Conservation (phyloP, 163 green algal genomes). For the Chlorella variabilis region DNA sequence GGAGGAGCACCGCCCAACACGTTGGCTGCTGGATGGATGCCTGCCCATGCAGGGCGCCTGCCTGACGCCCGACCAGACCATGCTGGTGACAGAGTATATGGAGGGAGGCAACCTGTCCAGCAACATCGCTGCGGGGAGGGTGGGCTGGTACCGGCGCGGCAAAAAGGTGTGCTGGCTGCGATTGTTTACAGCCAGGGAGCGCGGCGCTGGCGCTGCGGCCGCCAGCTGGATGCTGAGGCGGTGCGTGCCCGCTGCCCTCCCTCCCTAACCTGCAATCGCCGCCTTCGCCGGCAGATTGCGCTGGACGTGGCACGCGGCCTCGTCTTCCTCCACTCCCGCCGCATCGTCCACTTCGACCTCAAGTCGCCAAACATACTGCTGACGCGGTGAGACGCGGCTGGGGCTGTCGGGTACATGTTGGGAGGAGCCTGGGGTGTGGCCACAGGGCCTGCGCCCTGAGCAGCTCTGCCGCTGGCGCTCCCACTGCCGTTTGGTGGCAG, state of each 20-base stretch:
- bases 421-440: too few species aligned
- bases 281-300: constrained; percentile 27
- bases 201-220: too few species aligned
- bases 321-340: constrained; percentile 57
- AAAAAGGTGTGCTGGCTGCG: constrained; percentile 32
- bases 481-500: too few species aligned
- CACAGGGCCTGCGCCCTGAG: too few species aligned
- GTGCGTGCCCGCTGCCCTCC: too few species aligned
- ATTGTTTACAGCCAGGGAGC: not conserved
- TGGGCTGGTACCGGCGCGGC: constrained; percentile 37
- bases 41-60: constrained; percentile 40
- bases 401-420: too few species aligned
- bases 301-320: constrained; percentile 49
- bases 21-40: too few species aligned
- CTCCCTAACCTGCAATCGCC: not conserved
- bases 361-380: constrained; percentile 65
- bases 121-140: constrained; percentile 44
- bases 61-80: constrained; percentile 26
- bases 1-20: too few species aligned
- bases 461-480: too few species aligned
- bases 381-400: not conserved
- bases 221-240: too few species aligned
- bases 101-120: constrained; percentile 41
- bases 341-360: constrained; percentile 56
- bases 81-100: constrained; percentile 42